Conservation (phyloP, 2,329 filamentous ascomycete species). For the Cladosporium phlei region DNA sequence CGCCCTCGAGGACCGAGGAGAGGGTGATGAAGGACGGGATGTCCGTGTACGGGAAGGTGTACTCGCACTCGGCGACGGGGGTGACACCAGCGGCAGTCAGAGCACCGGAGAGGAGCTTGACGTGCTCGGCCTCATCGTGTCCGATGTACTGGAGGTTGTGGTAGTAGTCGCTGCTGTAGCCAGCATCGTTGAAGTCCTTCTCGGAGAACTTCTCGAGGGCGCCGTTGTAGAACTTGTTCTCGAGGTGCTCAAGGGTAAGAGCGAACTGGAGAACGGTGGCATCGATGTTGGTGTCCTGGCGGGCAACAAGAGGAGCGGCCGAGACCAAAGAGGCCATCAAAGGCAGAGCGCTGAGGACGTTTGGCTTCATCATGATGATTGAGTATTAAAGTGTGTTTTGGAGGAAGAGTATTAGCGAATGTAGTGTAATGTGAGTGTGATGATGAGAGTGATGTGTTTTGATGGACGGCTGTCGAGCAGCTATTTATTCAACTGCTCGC, state of each 20-base stretch:
- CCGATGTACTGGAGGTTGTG: slow-evolving; percentile 53
- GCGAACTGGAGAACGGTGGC: slow-evolving; percentile 36
- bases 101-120: slow-evolving; percentile 48
- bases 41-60: slow-evolving; percentile 43
- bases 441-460: no score
- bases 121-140: slow-evolving; percentile 55
- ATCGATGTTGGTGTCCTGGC: slow-evolving; percentile 14
- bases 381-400: background rate
- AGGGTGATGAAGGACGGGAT: slow-evolving; percentile 47
- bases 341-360: slow-evolving; percentile 15
- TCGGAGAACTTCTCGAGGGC: slow-evolving; percentile 54
- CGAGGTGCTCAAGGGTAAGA: slow-evolving; percentile 43
- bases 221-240: slow-evolving; percentile 58
- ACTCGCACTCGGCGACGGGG: slow-evolving; percentile 54
- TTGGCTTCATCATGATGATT: slow-evolving; percentile 17
- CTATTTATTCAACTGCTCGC: no score
- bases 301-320: slow-evolving; percentile 11
- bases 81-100: slow-evolving; percentile 43
- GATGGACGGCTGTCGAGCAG: no score
- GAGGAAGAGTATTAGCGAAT: no score
- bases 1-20: slow-evolving; percentile 51
- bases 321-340: slow-evolving; percentile 4
- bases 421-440: no score
- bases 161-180: slow-evolving; percentile 48
- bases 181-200: slow-evolving; percentile 48